Base-by-base conservation (phyloP, 1,284 basidiomycete genomes). In the Apiotrichum akiyoshidainum region DNA sequence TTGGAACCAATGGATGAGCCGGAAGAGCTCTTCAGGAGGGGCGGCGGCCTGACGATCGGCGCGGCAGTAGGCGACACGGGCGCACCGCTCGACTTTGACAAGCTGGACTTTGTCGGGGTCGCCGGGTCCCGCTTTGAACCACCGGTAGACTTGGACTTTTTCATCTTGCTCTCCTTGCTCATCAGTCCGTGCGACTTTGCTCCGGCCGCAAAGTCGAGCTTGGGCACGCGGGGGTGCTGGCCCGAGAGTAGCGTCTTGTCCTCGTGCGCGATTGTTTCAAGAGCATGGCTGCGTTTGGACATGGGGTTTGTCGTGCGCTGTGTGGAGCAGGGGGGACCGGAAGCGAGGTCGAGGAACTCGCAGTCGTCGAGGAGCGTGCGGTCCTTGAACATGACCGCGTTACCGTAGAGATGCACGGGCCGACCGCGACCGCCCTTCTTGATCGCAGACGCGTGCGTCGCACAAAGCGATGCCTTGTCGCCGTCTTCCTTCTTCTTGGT, bases 331-430 rank as follows among this genome's bases (percentile, higher is more conserved):
- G 80, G 80, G 9, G 77, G 77, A 2, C 81, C 80, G 31, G 73
- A 61, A 3, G 80, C 80, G 4, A 82, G 68, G 57, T 82, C 81
- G 35, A 82, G 75, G 56, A 79, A 78, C 57, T 80, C 80, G 58
- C 78, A 75, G 16, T 71, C 68, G 46, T 74, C 71, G 26, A 82
- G 72, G 11, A 81, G 64, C 11, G 63, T 68, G 14, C 79, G 71
- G 61, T 82, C 81, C 61, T 80, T 81, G 77, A 80, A 81, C 8
- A 78, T 71, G 31, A 80, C 72, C 0, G 74, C 66, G 55, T 77
- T 77, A 35, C 79, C 79, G 58, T 79, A 80, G 14, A 73, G 65
- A 60, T 77, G 68, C 3, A 80, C 80, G 17, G 78, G 73, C 45
- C 76, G 68, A 8, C 80, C 80, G 46, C 80, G 77, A 22, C 73